These are phyloP conservation scores for Chrysoporthe deuterocubensis DNA, from an alignment of 2,329 filamentous ascomycete species.

Conservation along the genomic window DNA sequence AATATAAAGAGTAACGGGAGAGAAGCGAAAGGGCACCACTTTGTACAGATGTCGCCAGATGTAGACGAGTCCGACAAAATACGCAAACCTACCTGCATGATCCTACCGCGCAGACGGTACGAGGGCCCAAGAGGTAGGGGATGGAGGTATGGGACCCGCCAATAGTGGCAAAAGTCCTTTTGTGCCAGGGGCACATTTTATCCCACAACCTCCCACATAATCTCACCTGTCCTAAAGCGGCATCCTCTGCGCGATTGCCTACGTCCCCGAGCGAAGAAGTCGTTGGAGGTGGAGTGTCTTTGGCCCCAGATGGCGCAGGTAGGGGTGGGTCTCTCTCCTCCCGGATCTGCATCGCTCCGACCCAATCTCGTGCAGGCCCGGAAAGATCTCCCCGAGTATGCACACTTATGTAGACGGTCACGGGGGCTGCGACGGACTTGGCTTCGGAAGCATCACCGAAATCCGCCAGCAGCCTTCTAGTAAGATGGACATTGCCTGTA, in stretches of 20 bases:
- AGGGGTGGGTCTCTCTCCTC: background rate
- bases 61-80: background rate
- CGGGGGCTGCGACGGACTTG: background rate
- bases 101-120: background rate
- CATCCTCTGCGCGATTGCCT: slow-evolving; percentile 1
- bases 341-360: slow-evolving; percentile 20
- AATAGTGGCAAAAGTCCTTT: background rate
- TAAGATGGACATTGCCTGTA: too few species aligned
- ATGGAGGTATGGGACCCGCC: background rate
- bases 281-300: background rate
- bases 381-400: background rate
- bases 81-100: background rate
- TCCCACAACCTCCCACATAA: background rate
- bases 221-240: background rate
- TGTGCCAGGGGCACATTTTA: too few species aligned
- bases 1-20: background rate
- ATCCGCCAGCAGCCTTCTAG: too few species aligned
- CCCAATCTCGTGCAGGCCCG: slow-evolving; percentile 18
- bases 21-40: background rate
- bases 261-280: background rate
- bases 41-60: background rate
- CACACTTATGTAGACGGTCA: background rate
- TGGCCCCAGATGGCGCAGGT: too few species aligned
- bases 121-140: background rate
- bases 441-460: too few species aligned